Evolutionary conservation across 169 alveolate genomes (phyloP).

Genomic region (Cryptosporidium viatorum): DNA sequence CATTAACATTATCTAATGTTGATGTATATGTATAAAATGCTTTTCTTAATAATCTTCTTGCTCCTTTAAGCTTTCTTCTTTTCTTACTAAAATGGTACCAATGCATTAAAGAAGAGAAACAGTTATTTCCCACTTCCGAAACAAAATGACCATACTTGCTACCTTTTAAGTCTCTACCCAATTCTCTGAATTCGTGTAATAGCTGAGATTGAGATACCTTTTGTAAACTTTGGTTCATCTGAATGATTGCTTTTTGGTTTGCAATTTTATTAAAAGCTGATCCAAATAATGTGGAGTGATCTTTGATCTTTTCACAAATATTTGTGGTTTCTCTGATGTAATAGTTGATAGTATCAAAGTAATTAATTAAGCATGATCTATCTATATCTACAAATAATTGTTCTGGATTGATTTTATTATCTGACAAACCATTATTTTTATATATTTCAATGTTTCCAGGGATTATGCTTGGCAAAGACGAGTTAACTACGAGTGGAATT

Average conservation of each 20-base stretch:
- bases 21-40: slow-evolving; percentile 68
- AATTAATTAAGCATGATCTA: slow-evolving; percentile 35
- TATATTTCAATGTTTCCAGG: slow-evolving; percentile 31
- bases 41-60: slow-evolving; percentile 58
- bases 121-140: slow-evolving; percentile 57
- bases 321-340: slow-evolving; percentile 32
- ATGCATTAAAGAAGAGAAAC: slow-evolving; percentile 39
- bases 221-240: slow-evolving; percentile 12
- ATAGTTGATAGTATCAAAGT: slow-evolving; percentile 21
- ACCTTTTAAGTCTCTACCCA: slow-evolving; percentile 59
- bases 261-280: slow-evolving; percentile 61
- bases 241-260: slow-evolving; percentile 25
- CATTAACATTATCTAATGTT: slow-evolving; percentile 44
- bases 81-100: slow-evolving; percentile 44
- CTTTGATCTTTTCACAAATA: slow-evolving; percentile 30
- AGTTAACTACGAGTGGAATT: slow-evolving; percentile 31
- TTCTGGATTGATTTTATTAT: background rate
- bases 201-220: slow-evolving; percentile 62
- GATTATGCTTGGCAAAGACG: slow-evolving; percentile 4
- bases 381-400: slow-evolving; percentile 17
- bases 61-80: slow-evolving; percentile 35
- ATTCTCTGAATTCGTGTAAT: slow-evolving; percentile 61
- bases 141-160: slow-evolving; percentile 59
- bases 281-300: slow-evolving; percentile 36
- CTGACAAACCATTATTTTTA: background rate